These are phyloP conservation scores for Fusarium sp. DNA, from an alignment of 2,329 filamentous ascomycete genomes.

Conservation along the genomic window DNA sequence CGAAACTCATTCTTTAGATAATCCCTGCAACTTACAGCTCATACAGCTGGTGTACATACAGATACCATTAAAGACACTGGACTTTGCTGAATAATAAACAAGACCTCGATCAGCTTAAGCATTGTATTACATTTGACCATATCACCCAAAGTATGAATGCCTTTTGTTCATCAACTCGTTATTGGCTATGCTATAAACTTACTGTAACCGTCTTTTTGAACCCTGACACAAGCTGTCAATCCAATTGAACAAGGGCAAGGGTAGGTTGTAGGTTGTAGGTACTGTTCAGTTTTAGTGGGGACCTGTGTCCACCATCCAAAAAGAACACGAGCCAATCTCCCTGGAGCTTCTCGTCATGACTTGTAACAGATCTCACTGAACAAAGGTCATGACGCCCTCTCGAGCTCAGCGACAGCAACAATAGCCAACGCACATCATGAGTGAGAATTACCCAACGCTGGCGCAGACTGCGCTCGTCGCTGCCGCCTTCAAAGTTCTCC, in stretches of 20 bases:
- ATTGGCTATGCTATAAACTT: not conserved
- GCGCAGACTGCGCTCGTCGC: constrained; percentile 88
- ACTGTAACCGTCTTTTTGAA: not conserved
- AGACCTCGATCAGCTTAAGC: too few species aligned
- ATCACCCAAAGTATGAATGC: too few species aligned
- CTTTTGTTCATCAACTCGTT: too few species aligned
- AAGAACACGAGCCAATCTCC: constrained; percentile 42
- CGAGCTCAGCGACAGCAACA: constrained; percentile 29
- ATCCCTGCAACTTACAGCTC: constrained; percentile 2
- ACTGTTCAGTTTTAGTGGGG: constrained; percentile 23
- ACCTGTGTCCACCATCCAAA: constrained; percentile 18
- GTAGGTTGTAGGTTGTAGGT: not conserved
- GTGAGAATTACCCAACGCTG: constrained; percentile 87
- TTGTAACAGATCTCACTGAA: constrained; percentile 17
- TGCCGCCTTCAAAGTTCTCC: constrained; percentile 88
- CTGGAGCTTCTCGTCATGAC: constrained; percentile 35
- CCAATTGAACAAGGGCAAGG: constrained; percentile 9
- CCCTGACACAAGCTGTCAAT: constrained; percentile 11
- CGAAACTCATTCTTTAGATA: not conserved
- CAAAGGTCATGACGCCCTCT: constrained; percentile 45
- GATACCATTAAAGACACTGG: not conserved
- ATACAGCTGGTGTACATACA: not conserved
- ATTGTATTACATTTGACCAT: too few species aligned
- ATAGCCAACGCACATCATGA: constrained; percentile 66
- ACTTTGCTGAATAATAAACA: not conserved